Percentiles rank a stretch among this genome's conserved stretches.
These are phyloP conservation scores for Friedmanniomyces simplex DNA, from an alignment of 495 filamentous ascomycete genomes.

Conservation along the genomic window DNA sequence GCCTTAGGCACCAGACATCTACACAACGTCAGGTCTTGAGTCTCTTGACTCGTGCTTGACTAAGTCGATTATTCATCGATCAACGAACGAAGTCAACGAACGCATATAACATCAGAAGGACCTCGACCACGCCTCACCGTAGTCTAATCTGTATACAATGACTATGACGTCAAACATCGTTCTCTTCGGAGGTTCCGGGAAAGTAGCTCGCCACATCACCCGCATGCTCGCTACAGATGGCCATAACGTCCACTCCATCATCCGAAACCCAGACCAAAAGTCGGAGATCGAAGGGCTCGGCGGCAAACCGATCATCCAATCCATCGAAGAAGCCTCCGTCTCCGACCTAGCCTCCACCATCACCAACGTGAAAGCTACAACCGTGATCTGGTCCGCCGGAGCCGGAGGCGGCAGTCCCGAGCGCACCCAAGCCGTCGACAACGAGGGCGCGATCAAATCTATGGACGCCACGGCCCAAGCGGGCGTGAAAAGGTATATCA, in stretches of 20 bases:
- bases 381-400: slow-evolving; percentile 28
- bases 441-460: slow-evolving; percentile 27
- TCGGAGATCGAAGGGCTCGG: slow-evolving; percentile 24
- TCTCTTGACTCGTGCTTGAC: too few relatives aligned
- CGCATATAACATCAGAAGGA: background rate
- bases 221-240: slow-evolving; percentile 22
- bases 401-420: slow-evolving; percentile 27
- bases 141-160: background rate
- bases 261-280: slow-evolving; percentile 26
- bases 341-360: slow-evolving; percentile 24
- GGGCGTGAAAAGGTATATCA: slow-evolving; percentile 27
- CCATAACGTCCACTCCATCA: slow-evolving; percentile 29
- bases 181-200: slow-evolving; percentile 32
- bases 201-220: slow-evolving; percentile 29
- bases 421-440: slow-evolving; percentile 27
- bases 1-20: too few relatives aligned
- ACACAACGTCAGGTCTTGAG: too few relatives aligned
- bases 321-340: slow-evolving; percentile 28
- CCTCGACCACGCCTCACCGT: background rate
- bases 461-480: slow-evolving; percentile 31
- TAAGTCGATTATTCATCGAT: background rate
- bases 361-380: slow-evolving; percentile 10
- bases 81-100: slow-evolving; percentile 1
- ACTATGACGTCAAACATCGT: slow-evolving; percentile 22
- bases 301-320: slow-evolving; percentile 29